These are phyloP conservation scores for Phenoliferia sp. DNA, from an alignment of 1,284 basidiomycete species.

Conservation along the genomic window DNA sequence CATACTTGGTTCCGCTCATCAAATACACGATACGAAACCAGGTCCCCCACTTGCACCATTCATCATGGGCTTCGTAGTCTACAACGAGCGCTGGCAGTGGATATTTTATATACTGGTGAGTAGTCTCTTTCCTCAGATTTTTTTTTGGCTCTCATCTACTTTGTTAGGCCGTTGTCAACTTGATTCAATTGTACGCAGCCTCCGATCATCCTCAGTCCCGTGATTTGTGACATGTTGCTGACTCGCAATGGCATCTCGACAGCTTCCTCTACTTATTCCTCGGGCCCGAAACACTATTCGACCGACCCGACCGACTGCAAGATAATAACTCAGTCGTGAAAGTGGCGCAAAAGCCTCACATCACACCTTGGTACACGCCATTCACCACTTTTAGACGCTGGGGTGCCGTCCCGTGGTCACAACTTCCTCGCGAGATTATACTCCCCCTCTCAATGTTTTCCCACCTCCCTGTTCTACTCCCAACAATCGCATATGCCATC, in stretches of 20 bases:
- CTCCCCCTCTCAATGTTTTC: constrained; percentile 12
- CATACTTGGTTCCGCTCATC: not conserved
- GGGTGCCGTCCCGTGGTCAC: constrained; percentile 12
- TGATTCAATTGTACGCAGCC: constrained; percentile 7
- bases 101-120: constrained; percentile 21
- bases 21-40: not conserved
- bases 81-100: constrained; percentile 15
- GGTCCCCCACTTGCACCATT: constrained; percentile 1
- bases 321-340: not conserved
- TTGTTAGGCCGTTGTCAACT: constrained; percentile 15
- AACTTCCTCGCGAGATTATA: constrained; percentile 12
- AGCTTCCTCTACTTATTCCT: constrained; percentile 16
- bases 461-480: constrained; percentile 15
- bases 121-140: too few species aligned
- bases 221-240: not conserved
- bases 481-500: constrained; percentile 19
- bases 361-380: constrained; percentile 18
- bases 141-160: too few species aligned
- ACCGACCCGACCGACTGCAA: constrained; percentile 11
- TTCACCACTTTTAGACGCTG: constrained; percentile 18
- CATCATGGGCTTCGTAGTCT: constrained; percentile 11
- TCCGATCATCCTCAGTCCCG: not conserved
- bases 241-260: not conserved
- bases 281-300: constrained; percentile 25
- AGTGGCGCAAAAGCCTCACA: not conserved